Percentiles rank a stretch among this genome's conserved stretches.
Evolutionary conservation across 228 moss, liverwort and hornwort species (phyloP).

Genomic region (Sphagnum fallax): DNA sequence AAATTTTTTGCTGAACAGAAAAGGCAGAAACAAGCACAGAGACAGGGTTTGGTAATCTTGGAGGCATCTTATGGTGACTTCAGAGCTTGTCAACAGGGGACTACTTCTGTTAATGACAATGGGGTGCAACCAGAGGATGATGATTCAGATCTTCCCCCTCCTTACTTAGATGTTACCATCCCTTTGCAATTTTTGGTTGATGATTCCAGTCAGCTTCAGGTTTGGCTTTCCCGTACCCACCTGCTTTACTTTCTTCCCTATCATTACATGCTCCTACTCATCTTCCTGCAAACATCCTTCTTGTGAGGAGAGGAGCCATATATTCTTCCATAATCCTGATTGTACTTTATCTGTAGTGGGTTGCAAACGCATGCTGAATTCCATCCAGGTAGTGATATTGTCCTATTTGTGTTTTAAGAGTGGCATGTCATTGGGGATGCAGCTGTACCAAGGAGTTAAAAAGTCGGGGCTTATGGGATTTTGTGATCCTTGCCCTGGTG

Average conservation of each 20-base stretch:
- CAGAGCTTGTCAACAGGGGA: constrained; percentile 31
- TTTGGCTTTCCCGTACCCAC: constrained; percentile 14
- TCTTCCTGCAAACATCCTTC: no score
- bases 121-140: constrained; percentile 38
- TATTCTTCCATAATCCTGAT: no score
- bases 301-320: no score
- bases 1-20: constrained; percentile 88
- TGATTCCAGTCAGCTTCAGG: constrained; percentile 80
- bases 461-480: constrained; percentile 99
- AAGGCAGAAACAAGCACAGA: constrained; percentile 83
- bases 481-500: constrained; percentile 98
- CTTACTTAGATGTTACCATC: constrained; percentile 81
- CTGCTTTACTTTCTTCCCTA: background rate
- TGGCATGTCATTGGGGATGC: constrained; percentile 7
- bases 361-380: no score
- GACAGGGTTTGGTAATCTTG: constrained; percentile 78
- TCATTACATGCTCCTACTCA: no score
- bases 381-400: no score
- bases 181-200: constrained; percentile 96
- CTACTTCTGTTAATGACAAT: constrained; percentile 13
- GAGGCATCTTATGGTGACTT: constrained; percentile 83
- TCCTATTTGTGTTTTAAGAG: background rate
- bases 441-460: constrained; percentile 93
- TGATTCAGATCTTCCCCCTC: constrained; percentile 68
- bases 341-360: no score